Evolutionary conservation across 169 alveolate species (phyloP), one percentile per base, ranked within the genome.

Genomic region (Theileria parva): DNA sequence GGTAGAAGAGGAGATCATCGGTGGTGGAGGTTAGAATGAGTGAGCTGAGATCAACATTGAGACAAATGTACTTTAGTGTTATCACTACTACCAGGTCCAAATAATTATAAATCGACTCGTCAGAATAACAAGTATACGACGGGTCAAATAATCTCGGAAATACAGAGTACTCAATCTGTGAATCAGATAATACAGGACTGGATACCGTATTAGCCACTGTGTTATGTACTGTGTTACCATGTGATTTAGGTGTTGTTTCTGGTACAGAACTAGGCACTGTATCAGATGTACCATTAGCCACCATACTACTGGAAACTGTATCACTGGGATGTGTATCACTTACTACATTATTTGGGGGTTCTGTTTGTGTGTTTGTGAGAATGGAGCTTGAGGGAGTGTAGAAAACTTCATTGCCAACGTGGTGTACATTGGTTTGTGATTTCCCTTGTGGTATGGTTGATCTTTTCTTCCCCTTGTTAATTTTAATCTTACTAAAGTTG

Each of bases 51-150:
- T 84, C 87, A 2, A 75, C 74, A 44, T 84, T 64, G 44, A 84
- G 60, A 32, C 90, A 84, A 21, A 84, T 84, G 65, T 84, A 84
- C 44, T 84, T 84, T 28, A 84, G 83, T 30, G 90, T 77, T 15
- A 84, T 63, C 8, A 84, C 71, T 0, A 84, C 77, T 0, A 84
- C 53, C 30, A 84, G 66, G 50, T 84, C 90, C 30, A 84, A 75
- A 53, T 84, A 84, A 48, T 84, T 85, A 51, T 77, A 84, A 44
- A 84, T 84, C n/a, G 86, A 84, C 59, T 28, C 77, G 28, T 84
- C 90, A 25, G 68, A 75, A 53, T 84, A 84, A 6, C 86, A 84
- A 8, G 61, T 72, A 19, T 77, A 30, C 19, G 61, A 32, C 6
- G 86, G 81, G 57, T 84, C 90, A 8, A 15, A 34, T 17, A 84